A percentile compares a stretch with the other conserved stretches of the same genome.
phyloP scores from a whole-genome alignment of 108 stramenopile genomes.

The Cyclotella cryptica region DNA sequence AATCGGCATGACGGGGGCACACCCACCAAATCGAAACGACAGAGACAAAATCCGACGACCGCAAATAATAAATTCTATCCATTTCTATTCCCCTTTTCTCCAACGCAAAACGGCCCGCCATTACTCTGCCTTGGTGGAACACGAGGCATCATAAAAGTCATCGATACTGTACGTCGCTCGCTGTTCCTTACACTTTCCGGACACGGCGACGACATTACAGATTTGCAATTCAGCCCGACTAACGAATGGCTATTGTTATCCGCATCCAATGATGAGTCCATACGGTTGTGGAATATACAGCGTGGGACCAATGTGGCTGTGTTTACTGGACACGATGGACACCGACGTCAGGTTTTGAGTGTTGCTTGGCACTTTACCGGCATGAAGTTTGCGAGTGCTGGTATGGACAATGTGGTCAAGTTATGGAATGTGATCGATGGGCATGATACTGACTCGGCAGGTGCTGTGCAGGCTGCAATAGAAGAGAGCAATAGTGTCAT shows the following conservation, averaged over 20 bases:
- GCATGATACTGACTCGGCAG: background rate
- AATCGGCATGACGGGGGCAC: slow-evolving; percentile 1
- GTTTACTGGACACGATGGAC: slow-evolving; percentile 85
- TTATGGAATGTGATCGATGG: slow-evolving; percentile 63
- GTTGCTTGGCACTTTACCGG: slow-evolving; percentile 82
- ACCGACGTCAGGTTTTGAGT: slow-evolving; percentile 72
- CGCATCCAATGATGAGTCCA: slow-evolving; percentile 81
- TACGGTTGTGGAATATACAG: slow-evolving; percentile 88
- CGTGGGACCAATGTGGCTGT: slow-evolving; percentile 71
- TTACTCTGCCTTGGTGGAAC: slow-evolving; percentile 71
- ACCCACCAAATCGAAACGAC: background rate
- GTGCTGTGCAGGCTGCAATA: background rate
- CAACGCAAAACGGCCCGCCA: slow-evolving; percentile 61
- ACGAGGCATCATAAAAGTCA: slow-evolving; percentile 67
- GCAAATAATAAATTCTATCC: background rate
- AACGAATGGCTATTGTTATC: slow-evolving; percentile 71
- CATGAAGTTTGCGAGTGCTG: slow-evolving; percentile 65
- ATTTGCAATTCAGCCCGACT: slow-evolving; percentile 64
- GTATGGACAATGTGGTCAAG: slow-evolving; percentile 82
- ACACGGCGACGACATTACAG: slow-evolving; percentile 76
- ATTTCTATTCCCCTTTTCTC: slow-evolving; percentile 23
- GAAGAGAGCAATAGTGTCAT: slow-evolving; percentile 8
- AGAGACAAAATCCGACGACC: background rate
- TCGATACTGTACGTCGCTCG: slow-evolving; percentile 58
- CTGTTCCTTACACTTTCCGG: slow-evolving; percentile 61